Percentiles rank a stretch among this genome's conserved stretches.
Evolutionary conservation across 176 grass and related monocot genomes (phyloP).

Genomic region (Ensete glaucum): DNA sequence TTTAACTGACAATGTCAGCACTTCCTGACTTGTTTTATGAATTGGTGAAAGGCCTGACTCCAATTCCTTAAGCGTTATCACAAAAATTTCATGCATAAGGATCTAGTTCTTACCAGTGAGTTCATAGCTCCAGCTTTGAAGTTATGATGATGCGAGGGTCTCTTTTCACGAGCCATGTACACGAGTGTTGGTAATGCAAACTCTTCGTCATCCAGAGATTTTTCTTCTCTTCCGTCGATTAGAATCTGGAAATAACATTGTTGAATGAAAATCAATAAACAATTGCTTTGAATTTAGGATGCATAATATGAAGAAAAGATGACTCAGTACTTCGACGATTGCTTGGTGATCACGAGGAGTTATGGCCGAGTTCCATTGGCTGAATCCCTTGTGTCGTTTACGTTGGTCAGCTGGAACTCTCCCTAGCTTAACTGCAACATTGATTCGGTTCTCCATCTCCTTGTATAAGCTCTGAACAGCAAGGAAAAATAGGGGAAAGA

Average conservation of each 20-base stretch:
- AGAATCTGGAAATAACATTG: conserved; percentile 37
- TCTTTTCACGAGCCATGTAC: conserved; percentile 89
- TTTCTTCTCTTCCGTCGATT: conserved; percentile 37
- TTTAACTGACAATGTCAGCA: no score
- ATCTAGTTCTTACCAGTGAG: conserved; percentile 35
- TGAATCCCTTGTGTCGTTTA: conserved; percentile 50
- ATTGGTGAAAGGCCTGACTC: no score
- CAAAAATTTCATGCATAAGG: background rate
- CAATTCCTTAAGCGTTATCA: no score
- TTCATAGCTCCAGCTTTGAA: conserved; percentile 94
- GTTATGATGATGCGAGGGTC: conserved; percentile 51
- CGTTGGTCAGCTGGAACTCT: conserved; percentile 39
- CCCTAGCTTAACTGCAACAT: conserved; percentile 30
- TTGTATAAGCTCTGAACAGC: conserved; percentile 42
- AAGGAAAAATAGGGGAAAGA: background rate
- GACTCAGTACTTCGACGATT: conserved; percentile 48
- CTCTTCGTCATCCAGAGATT: conserved; percentile 29
- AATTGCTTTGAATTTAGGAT: background rate
- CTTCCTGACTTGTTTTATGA: no score
- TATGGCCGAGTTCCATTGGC: conserved; percentile 35
- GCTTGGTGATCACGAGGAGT: conserved; percentile 46
- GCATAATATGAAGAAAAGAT: background rate
- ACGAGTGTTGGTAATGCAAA: conserved; percentile 56
- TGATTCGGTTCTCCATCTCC: conserved; percentile 42
- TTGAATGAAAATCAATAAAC: background rate